Percentiles rank a stretch among this genome's conserved stretches.
Conservation (phyloP, 345 rosid species). For the Lepidium didymum region DNA sequence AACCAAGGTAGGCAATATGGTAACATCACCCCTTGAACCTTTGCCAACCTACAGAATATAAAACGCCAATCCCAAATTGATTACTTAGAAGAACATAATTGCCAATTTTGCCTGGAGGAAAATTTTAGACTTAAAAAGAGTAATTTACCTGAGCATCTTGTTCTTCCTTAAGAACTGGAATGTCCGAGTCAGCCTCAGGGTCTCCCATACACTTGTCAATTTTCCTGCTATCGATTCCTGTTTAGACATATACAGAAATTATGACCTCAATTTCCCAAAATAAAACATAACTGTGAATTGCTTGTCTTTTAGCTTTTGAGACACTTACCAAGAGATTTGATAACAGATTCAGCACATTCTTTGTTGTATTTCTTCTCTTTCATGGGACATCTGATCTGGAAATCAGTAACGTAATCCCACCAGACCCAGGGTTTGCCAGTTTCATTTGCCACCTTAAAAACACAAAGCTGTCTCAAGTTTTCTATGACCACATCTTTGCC, state of each 20-base stretch:
- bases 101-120: not conserved
- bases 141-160: slow-evolving; percentile 82
- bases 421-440: slow-evolving; percentile 77
- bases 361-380: slow-evolving; percentile 81
- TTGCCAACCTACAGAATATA: slow-evolving; percentile 67
- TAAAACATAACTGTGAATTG: too few species aligned
- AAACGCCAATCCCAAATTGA: slow-evolving; percentile 5
- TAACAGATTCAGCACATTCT: slow-evolving; percentile 70
- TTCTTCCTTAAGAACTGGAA: slow-evolving; percentile 81
- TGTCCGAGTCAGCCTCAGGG: slow-evolving; percentile 65
- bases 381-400: slow-evolving; percentile 95
- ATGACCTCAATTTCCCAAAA: not conserved
- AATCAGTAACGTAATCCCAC: slow-evolving; percentile 98
- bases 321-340: slow-evolving; percentile 66
- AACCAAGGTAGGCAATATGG: slow-evolving; percentile 97
- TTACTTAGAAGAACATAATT: not conserved
- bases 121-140: not conserved
- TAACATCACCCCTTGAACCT: slow-evolving; percentile 97
- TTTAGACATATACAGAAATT: not conserved
- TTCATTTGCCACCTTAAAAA: slow-evolving; percentile 78
- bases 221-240: slow-evolving; percentile 72
- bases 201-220: slow-evolving; percentile 95
- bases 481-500: slow-evolving; percentile 92
- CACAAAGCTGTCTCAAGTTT: slow-evolving; percentile 88
- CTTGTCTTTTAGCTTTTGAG: not conserved